Evolutionary conservation across 208 protist species (phyloP).

Genomic region (Wallacemonas sp.): DNA sequence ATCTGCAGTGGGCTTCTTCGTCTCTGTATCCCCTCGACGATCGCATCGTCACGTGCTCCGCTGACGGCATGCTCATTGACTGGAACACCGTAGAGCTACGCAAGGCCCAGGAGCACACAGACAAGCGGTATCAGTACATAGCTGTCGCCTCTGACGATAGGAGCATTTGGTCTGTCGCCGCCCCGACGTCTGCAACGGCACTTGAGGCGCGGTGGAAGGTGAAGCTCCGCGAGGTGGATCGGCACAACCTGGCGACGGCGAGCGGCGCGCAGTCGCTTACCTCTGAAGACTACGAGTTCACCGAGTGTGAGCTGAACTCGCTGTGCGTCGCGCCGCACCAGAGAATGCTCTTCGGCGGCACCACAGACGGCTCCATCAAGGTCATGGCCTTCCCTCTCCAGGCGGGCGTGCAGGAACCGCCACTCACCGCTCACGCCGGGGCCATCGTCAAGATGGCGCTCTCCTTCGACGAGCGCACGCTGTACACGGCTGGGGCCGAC

Average conservation of each 20-base stretch:
- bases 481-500: constrained; percentile 91
- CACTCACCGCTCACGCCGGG: constrained; percentile 67
- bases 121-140: constrained; percentile 92
- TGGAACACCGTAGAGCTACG: constrained; percentile 87
- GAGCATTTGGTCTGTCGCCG: constrained; percentile 88
- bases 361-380: constrained; percentile 87
- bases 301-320: constrained; percentile 60
- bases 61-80: constrained; percentile 95
- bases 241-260: constrained; percentile 42
- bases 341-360: constrained; percentile 91
- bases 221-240: constrained; percentile 88
- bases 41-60: constrained; percentile 84
- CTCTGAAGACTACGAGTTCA: constrained; percentile 76
- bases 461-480: constrained; percentile 88
- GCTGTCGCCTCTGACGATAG: constrained; percentile 81
- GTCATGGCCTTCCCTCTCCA: constrained; percentile 90
- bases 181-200: constrained; percentile 61
- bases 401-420: constrained; percentile 67
- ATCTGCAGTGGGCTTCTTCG: constrained; percentile 81
- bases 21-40: constrained; percentile 91
- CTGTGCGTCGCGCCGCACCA: constrained; percentile 82
- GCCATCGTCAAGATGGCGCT: constrained; percentile 79
- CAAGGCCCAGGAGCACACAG: constrained; percentile 86
- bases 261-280: constrained; percentile 16
- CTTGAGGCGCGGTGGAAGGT: constrained; percentile 78